A percentile compares a stretch with the other conserved stretches of the same genome.
Conservation (phyloP, 2,329 filamentous ascomycete species). For the Fonsecaea multimorphosa region DNA sequence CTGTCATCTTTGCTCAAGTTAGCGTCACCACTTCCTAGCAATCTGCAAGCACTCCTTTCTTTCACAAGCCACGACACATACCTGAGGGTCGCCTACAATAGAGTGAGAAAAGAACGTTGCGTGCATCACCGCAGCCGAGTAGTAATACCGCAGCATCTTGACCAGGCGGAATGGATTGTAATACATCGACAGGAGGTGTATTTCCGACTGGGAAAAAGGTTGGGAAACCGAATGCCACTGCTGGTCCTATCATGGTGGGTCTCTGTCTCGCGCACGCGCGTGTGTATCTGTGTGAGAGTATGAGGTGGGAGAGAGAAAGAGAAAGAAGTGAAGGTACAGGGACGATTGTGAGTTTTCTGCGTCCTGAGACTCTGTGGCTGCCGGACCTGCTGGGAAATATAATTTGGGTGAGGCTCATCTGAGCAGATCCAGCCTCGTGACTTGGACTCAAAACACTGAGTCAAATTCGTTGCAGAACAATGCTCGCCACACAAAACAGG, state of each 20-base stretch:
- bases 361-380: background rate
- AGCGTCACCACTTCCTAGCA: background rate
- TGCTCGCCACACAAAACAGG: background rate
- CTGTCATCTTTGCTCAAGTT: background rate
- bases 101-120: background rate
- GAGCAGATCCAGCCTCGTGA: background rate
- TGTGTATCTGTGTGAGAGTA: background rate
- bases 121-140: background rate
- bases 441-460: background rate
- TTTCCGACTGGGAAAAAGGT: background rate
- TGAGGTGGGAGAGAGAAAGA: background rate
- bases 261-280: too few relatives aligned
- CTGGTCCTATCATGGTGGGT: background rate
- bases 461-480: too few relatives aligned
- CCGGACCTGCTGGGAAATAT: background rate
- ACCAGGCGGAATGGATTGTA: background rate
- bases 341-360: background rate
- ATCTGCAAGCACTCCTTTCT: background rate
- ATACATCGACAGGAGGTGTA: background rate
- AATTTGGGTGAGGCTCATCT: background rate
- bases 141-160: background rate
- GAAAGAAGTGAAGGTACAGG: too few relatives aligned
- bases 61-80: background rate
- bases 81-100: background rate
- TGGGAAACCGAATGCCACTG: background rate